A percentile compares a stretch with the other conserved stretches of the same genome.
These are phyloP conservation scores for Saccharomycopsis selenospora DNA, from an alignment of 805 yeast genomes.

Conservation along the genomic window DNA sequence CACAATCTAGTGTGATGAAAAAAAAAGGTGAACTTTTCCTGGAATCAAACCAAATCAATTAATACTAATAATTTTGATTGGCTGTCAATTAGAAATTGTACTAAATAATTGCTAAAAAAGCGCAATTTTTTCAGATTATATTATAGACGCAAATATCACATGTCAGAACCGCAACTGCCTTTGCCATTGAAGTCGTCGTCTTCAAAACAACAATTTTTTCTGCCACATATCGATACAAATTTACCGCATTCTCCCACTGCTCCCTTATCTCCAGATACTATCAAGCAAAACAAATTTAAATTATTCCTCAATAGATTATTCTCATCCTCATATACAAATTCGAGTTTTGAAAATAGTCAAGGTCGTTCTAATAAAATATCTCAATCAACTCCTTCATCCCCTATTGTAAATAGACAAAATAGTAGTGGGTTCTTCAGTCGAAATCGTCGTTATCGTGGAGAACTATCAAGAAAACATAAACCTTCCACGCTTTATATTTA, in stretches of 20 bases:
- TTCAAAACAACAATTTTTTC: background rate
- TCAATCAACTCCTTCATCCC: background rate
- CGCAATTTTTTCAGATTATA: background rate
- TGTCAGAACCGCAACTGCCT: background rate
- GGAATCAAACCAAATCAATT: too few relatives aligned
- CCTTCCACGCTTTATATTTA: background rate
- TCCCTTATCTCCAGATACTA: background rate
- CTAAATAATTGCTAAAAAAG: too few relatives aligned
- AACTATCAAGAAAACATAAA: background rate
- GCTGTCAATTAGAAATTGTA: too few relatives aligned
- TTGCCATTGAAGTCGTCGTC: background rate
- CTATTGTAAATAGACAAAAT: background rate
- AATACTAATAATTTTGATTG: too few relatives aligned
- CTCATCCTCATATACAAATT: background rate
- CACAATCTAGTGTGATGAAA: too few relatives aligned
- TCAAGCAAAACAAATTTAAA: background rate
- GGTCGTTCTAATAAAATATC: background rate
- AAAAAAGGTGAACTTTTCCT: too few relatives aligned
- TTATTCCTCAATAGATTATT: background rate
- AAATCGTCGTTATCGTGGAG: background rate
- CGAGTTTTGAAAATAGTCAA: background rate
- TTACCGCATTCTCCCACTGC: background rate
- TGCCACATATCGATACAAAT: background rate
- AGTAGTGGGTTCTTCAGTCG: slow-evolving; percentile 2
- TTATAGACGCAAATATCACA: background rate